phyloP scores from a whole-genome alignment of 2,329 filamentous ascomycete genomes.

The Fusarium pseudonygamai region DNA sequence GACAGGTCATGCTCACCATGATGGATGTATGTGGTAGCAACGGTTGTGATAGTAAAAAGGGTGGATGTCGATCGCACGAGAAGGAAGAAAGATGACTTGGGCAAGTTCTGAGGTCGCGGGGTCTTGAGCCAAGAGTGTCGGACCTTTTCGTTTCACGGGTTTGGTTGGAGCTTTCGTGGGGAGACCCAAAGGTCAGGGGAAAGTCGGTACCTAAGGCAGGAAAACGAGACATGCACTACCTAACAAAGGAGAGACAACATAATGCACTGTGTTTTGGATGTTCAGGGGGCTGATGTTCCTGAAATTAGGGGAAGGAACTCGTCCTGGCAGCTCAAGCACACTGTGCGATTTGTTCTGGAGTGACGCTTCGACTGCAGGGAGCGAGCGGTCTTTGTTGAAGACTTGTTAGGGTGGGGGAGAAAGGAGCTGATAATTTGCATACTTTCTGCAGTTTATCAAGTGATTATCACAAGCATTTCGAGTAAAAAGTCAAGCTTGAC shows the following conservation, averaged over 20 bases:
- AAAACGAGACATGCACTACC: conserved; percentile 3
- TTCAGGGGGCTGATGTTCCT: background rate
- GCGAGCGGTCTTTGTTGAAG: background rate
- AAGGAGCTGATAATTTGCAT: background rate
- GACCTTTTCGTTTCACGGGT: conserved; percentile 41
- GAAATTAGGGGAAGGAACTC: background rate
- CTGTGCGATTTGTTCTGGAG: conserved; percentile 32
- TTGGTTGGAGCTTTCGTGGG: conserved; percentile 45
- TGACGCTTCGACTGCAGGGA: background rate
- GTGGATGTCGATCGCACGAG: conserved; percentile 41
- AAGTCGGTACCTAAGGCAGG: conserved; percentile 39
- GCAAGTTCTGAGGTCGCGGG: conserved; percentile 45
- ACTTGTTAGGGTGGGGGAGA: background rate
- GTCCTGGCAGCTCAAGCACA: conserved; percentile 1
- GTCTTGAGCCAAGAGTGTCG: conserved; percentile 43
- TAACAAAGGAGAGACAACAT: background rate
- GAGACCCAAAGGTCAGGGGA: conserved; percentile 34
- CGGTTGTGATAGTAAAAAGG: conserved; percentile 29
- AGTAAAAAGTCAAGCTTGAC: background rate
- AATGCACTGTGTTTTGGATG: conserved; percentile 26
- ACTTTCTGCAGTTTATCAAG: background rate
- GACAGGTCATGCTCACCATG: conserved; percentile 43
- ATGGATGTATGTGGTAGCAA: conserved; percentile 35
- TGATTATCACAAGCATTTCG: background rate
- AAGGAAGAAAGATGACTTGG: conserved; percentile 43